Evolutionary conservation across 352 stramenopile genomes (phyloP).

Genomic region (Pythium biforme): DNA sequence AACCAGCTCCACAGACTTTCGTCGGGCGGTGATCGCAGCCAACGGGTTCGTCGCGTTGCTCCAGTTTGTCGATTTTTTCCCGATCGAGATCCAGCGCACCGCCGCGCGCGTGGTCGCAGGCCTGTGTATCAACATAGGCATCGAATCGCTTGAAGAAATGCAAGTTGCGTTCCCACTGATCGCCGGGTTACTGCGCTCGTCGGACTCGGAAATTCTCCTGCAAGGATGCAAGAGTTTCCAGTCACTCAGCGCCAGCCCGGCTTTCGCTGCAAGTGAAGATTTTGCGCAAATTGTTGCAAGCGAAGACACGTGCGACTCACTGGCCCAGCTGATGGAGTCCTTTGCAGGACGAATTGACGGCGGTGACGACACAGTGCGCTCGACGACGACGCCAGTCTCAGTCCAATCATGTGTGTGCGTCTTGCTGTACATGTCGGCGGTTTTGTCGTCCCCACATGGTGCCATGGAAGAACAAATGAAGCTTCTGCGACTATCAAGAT

Average conservation of each 20-base stretch:
- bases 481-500: conserved; percentile 36
- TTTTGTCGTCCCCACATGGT: conserved; percentile 17
- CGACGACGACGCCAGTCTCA: neutral
- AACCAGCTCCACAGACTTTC: conserved; percentile 27
- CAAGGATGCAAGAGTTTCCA: conserved; percentile 51
- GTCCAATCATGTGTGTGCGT: conserved; percentile 7
- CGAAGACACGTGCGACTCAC: conserved; percentile 36
- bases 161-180: conserved; percentile 43
- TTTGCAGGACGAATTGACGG: conserved; percentile 1
- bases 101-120: conserved; percentile 52
- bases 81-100: conserved; percentile 66
- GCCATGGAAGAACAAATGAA: conserved; percentile 25
- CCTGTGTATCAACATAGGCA: conserved; percentile 46
- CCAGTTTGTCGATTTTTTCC: conserved; percentile 83
- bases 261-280: conserved; percentile 33
- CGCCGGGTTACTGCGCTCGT: conserved; percentile 44
- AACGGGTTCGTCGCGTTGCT: conserved; percentile 69
- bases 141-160: conserved; percentile 31
- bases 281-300: conserved; percentile 46
- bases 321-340: conserved; percentile 28
- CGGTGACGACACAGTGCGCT: neutral
- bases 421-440: conserved; percentile 19
- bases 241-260: conserved; percentile 44
- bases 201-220: conserved; percentile 55
- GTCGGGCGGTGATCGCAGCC: conserved; percentile 45